Conservation (phyloP, 1,284 basidiomycete species). For the Leucoagaricus sp. region DNA sequence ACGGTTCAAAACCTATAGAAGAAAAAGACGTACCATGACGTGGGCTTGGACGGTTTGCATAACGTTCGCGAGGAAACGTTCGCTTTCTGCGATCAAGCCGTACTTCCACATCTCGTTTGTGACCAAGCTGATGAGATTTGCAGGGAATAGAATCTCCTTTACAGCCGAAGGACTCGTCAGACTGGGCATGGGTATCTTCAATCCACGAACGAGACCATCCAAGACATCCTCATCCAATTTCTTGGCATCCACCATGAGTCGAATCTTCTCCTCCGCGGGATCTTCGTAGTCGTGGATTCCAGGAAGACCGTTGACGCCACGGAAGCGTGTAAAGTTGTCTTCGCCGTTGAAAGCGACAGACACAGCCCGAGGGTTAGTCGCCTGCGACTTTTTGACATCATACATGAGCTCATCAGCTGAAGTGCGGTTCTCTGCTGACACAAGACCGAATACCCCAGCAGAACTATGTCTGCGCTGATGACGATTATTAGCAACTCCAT, state of each 20-base stretch:
- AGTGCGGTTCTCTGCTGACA: slow-evolving; percentile 61
- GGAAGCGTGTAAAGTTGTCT: slow-evolving; percentile 68
- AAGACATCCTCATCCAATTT: slow-evolving; percentile 94
- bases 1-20: slow-evolving; percentile 3
- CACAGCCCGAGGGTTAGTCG: slow-evolving; percentile 84
- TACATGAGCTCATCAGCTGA: slow-evolving; percentile 82
- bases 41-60: slow-evolving; percentile 98
- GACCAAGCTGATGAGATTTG: slow-evolving; percentile 96
- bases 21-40: slow-evolving; percentile 81
- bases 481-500: slow-evolving; percentile 44
- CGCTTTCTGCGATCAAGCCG: slow-evolving; percentile 95
- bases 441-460: slow-evolving; percentile 74
- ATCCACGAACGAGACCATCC: slow-evolving; percentile 85
- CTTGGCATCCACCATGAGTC: slow-evolving; percentile 90
- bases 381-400: slow-evolving; percentile 73
- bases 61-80: slow-evolving; percentile 97
- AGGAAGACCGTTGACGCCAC: slow-evolving; percentile 68
- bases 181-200: slow-evolving; percentile 94
- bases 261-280: slow-evolving; percentile 93
- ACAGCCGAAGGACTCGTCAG: slow-evolving; percentile 90
- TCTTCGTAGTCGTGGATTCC: slow-evolving; percentile 80
- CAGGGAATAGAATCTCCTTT: slow-evolving; percentile 99
- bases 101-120: slow-evolving; percentile 99
- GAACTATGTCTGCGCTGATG: slow-evolving; percentile 87
- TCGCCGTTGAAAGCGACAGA: slow-evolving; percentile 89